phyloP scores from a whole-genome alignment of 345 rosid genomes.

The Euphorbia peplus region DNA sequence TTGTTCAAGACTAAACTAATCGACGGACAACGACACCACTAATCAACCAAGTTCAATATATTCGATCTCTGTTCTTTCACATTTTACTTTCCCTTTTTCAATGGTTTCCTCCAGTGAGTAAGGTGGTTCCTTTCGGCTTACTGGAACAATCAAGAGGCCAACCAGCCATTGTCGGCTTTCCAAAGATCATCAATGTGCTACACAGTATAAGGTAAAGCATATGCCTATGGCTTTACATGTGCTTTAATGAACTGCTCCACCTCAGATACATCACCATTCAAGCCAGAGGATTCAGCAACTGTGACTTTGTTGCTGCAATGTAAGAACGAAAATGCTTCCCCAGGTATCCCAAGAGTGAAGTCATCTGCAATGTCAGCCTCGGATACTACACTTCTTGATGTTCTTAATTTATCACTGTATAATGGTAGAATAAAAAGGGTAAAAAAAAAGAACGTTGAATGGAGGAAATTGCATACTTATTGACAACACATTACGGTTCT shows the following conservation, averaged over 20 bases:
- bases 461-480: neutral
- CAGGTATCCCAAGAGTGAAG: conserved; percentile 66
- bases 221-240: conserved; percentile 55
- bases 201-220: neutral
- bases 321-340: conserved; percentile 61
- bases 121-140: neutral
- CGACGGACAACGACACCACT: neutral
- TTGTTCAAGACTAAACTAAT: neutral
- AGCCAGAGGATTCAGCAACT: conserved; percentile 69
- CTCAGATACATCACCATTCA: conserved; percentile 58
- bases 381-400: conserved; percentile 66
- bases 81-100: neutral
- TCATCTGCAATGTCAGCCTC: conserved; percentile 79
- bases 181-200: neutral
- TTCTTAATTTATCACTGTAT: conserved; percentile 61
- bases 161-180: neutral
- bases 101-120: neutral
- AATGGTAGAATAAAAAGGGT: conserved; percentile 11
- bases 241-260: conserved; percentile 74
- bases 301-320: conserved; percentile 74
- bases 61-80: neutral
- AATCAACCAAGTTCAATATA: neutral
- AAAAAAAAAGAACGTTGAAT: neutral
- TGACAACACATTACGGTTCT: neutral
- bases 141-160: conserved; percentile 5